Conservation (phyloP, 2,329 filamentous ascomycete species). For the Hymenoscyphus scutula region DNA sequence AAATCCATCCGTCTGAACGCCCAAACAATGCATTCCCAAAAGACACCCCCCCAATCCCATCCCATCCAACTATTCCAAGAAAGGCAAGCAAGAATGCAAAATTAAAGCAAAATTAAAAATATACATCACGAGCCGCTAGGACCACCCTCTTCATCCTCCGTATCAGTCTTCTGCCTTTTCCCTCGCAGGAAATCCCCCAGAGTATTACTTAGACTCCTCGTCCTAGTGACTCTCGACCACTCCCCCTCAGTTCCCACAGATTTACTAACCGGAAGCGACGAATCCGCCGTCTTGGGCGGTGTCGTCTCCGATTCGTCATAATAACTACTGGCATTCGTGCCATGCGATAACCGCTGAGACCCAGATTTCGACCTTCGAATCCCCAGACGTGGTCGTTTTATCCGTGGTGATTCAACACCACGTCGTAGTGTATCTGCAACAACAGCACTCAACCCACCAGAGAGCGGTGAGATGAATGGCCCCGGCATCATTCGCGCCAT, state of each 20-base stretch:
- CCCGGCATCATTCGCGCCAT: conserved; percentile 54
- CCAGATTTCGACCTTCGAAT: conserved; percentile 32
- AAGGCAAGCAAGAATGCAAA: conserved; percentile 14
- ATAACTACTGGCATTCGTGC: conserved; percentile 14
- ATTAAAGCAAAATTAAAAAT: conserved; percentile 13
- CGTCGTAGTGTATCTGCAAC: conserved; percentile 64
- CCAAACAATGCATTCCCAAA: conserved; percentile 3
- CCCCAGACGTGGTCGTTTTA: conserved; percentile 32
- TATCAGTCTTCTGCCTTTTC: conserved; percentile 23
- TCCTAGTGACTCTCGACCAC: conserved; percentile 27
- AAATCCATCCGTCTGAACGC: background rate
- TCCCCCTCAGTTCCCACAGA: conserved; percentile 22
- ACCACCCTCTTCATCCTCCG: conserved; percentile 31
- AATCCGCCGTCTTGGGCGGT: conserved; percentile 16
- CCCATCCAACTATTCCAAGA: conserved; percentile 7
- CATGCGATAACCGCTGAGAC: conserved; percentile 25
- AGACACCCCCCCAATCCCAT: background rate
- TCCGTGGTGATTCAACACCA: conserved; percentile 45
- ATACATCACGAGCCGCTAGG: conserved; percentile 30
- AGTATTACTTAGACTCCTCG: conserved; percentile 34
- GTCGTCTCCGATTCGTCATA: conserved; percentile 24
- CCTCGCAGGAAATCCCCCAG: conserved; percentile 31
- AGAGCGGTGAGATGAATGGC: conserved; percentile 58
- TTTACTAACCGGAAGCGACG: conserved; percentile 21
- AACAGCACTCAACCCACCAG: conserved; percentile 58